Percentiles rank a stretch among this genome's conserved stretches.
Conservation (phyloP, 495 filamentous ascomycete species). For the Penicillium arizonense region DNA sequence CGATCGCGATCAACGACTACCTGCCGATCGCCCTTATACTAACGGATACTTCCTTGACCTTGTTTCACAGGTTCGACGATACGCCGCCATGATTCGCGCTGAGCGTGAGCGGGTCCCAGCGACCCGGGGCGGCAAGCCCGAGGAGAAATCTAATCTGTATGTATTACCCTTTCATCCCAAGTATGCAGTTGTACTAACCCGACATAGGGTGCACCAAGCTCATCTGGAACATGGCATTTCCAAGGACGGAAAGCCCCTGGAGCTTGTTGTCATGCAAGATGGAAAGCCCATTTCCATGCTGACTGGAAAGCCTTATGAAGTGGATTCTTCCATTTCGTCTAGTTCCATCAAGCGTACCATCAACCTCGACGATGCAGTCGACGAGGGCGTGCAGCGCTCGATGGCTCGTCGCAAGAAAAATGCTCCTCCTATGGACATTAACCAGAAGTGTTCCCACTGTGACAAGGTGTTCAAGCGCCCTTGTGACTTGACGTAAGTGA, state of each 20-base stretch:
- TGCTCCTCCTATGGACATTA: slow-evolving; percentile 65
- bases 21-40: slow-evolving; percentile 82
- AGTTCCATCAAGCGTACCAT: slow-evolving; percentile 59
- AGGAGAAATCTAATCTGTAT: slow-evolving; percentile 5
- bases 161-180: neutral
- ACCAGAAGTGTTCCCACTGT: slow-evolving; percentile 74
- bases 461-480: slow-evolving; percentile 89
- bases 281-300: slow-evolving; percentile 74
- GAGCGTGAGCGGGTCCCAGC: slow-evolving; percentile 39
- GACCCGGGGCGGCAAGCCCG: slow-evolving; percentile 11
- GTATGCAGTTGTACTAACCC: slow-evolving; percentile 40
- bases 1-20: slow-evolving; percentile 77
- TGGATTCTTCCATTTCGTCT: slow-evolving; percentile 30
- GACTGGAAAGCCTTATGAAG: slow-evolving; percentile 52
- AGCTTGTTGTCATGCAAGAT: slow-evolving; percentile 75
- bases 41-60: slow-evolving; percentile 94
- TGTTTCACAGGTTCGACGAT: slow-evolving; percentile 76
- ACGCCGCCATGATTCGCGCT: slow-evolving; percentile 61
- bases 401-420: slow-evolving; percentile 91
- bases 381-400: slow-evolving; percentile 76
- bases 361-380: slow-evolving; percentile 50
- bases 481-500: slow-evolving; percentile 72
- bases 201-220: slow-evolving; percentile 46
- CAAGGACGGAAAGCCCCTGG: slow-evolving; percentile 71
- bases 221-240: slow-evolving; percentile 73